phyloP scores from a whole-genome alignment of 805 yeast species.

The Saccharomycopsis lassenensis region DNA sequence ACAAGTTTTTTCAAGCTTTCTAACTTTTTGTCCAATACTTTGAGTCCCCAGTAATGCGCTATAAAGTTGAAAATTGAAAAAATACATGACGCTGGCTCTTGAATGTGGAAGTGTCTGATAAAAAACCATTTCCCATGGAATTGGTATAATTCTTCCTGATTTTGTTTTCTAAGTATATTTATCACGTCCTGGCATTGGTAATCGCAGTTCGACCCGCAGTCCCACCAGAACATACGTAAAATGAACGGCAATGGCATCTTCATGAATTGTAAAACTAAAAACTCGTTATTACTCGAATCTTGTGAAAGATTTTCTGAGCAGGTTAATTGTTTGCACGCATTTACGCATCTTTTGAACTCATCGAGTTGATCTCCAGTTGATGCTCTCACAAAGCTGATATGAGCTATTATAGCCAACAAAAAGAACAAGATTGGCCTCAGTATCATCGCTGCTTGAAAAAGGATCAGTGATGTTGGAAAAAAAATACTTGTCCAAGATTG shows the following conservation, averaged over 20 bases:
- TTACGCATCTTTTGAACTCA: conserved; percentile 44
- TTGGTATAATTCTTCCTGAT: conserved; percentile 54
- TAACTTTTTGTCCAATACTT: conserved; percentile 23
- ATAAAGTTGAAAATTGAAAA: conserved; percentile 65
- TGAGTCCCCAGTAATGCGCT: conserved; percentile 47
- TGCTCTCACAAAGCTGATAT: conserved; percentile 23
- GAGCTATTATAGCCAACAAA: neutral
- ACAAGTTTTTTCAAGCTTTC: conserved; percentile 14
- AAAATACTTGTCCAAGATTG: too few relatives aligned
- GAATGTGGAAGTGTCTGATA: conserved; percentile 61
- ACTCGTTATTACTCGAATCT: conserved; percentile 24
- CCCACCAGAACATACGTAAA: conserved; percentile 51
- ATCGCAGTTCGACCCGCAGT: conserved; percentile 74
- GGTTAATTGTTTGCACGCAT: conserved; percentile 33
- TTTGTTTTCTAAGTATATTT: conserved; percentile 40
- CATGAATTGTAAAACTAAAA: conserved; percentile 27
- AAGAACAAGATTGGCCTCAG: neutral
- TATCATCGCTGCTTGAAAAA: neutral
- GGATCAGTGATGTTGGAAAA: too few relatives aligned
- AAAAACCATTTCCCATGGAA: conserved; percentile 99
- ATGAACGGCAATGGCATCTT: conserved; percentile 30
- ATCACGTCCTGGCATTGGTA: conserved; percentile 81
- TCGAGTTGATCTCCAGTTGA: conserved; percentile 55
- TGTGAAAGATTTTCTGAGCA: conserved; percentile 12
- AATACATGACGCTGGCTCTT: conserved; percentile 70